These are phyloP conservation scores for Pseudogymnoascus sp. DNA, from an alignment of 2,329 filamentous ascomycete genomes.

Conservation along the genomic window DNA sequence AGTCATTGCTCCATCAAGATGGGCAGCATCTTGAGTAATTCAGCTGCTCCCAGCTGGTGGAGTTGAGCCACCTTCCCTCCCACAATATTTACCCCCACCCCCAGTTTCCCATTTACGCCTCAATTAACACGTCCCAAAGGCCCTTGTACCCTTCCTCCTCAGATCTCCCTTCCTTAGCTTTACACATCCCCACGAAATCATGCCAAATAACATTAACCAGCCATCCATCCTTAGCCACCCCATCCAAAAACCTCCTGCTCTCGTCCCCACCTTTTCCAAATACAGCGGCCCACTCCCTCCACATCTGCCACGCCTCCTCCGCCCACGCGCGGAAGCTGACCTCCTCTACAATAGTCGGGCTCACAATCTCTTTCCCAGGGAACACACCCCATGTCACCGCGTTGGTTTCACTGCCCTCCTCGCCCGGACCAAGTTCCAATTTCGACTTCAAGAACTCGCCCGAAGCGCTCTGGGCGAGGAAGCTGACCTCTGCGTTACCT, in stretches of 20 bases:
- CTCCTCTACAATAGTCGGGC: slow-evolving; percentile 92
- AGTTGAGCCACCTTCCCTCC: slow-evolving; percentile 5
- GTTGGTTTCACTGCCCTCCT: slow-evolving; percentile 62
- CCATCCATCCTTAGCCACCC: slow-evolving; percentile 65
- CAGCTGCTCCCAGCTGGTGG: slow-evolving; percentile 1
- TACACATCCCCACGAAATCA: slow-evolving; percentile 54
- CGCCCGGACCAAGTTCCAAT: not conserved
- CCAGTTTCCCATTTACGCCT: slow-evolving; percentile 11
- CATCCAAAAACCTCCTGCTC: slow-evolving; percentile 64
- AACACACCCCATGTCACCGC: slow-evolving; percentile 97
- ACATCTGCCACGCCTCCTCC: slow-evolving; percentile 94
- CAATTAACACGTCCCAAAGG: slow-evolving; percentile 61
- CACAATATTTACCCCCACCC: not conserved
- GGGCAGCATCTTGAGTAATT: not conserved
- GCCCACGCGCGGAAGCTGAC: slow-evolving; percentile 90
- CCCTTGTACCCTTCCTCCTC: slow-evolving; percentile 36
- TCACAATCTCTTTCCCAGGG: slow-evolving; percentile 90
- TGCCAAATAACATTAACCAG: slow-evolving; percentile 88
- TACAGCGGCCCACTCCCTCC: slow-evolving; percentile 85
- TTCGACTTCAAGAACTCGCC: slow-evolving; percentile 59
- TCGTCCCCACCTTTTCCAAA: slow-evolving; percentile 64
- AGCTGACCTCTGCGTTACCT: slow-evolving; percentile 64
- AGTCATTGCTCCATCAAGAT: not conserved
- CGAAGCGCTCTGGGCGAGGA: slow-evolving; percentile 73
- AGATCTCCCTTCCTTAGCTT: slow-evolving; percentile 25